phyloP scores from a whole-genome alignment of 345 rosid genomes.

The Stellera chamaejasme region DNA sequence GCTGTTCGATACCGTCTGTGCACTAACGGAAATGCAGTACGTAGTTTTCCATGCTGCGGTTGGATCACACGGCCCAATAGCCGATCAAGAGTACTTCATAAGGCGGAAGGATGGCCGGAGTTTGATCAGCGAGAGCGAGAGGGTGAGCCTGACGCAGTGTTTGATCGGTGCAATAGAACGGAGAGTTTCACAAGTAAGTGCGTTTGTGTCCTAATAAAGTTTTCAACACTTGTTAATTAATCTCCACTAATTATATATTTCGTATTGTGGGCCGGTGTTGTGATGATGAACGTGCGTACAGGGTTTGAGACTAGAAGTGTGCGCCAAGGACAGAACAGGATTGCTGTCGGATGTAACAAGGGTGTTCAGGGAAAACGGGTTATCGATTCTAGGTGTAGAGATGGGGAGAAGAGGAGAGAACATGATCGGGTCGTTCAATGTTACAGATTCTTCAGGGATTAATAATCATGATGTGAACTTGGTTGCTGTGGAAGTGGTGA shows the following conservation, averaged over 20 bases:
- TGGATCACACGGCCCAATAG: conserved; percentile 51
- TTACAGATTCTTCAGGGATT: conserved; percentile 56
- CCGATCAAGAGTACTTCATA: conserved; percentile 86
- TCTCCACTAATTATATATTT: too few species aligned
- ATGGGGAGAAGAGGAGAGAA: conserved; percentile 42
- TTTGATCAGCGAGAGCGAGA: conserved; percentile 44
- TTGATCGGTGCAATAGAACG: conserved; percentile 76
- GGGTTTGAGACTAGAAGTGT: conserved; percentile 59
- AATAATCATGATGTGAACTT: conserved; percentile 33
- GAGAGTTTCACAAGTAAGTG: conserved; percentile 46
- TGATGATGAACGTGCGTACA: conserved; percentile 18
- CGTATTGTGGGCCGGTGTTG: too few species aligned
- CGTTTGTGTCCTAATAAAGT: too few species aligned
- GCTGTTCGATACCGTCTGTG: conserved; percentile 78
- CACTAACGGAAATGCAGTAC: conserved; percentile 64
- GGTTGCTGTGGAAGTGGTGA: conserved; percentile 37
- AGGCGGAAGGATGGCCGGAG: conserved; percentile 70
- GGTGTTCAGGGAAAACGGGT: conserved; percentile 57
- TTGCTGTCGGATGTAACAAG: conserved; percentile 61
- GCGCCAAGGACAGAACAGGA: conserved; percentile 47
- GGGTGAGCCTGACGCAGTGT: conserved; percentile 45
- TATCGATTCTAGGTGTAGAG: conserved; percentile 64
- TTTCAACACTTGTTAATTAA: too few species aligned
- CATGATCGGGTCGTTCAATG: conserved; percentile 64
- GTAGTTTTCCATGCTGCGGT: conserved; percentile 84